These are phyloP conservation scores for Taxillus chinensis DNA, from an alignment of 164 flowering plant genomes.

Conservation along the genomic window DNA sequence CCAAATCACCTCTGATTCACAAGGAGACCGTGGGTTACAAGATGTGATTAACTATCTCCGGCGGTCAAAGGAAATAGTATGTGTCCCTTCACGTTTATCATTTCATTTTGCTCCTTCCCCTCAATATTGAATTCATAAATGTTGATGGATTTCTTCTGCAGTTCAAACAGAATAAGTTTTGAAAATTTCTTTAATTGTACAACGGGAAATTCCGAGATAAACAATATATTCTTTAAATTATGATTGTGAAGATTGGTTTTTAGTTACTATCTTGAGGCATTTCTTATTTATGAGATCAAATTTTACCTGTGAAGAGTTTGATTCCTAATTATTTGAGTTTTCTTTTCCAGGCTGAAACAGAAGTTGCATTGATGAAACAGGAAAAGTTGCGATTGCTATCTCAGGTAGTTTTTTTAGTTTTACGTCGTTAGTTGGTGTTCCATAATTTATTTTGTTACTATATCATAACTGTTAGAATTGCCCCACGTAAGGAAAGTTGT, in stretches of 20 bases:
- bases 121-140: background rate
- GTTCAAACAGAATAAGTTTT: too few species aligned
- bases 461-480: too few species aligned
- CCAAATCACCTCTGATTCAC: conserved; percentile 18
- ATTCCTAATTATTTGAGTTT: background rate
- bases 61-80: conserved; percentile 77
- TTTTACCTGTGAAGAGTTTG: background rate
- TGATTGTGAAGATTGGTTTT: too few species aligned
- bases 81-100: conserved; percentile 5
- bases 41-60: conserved; percentile 68
- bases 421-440: background rate
- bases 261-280: too few species aligned
- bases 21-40: conserved; percentile 55
- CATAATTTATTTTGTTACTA: background rate
- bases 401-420: conserved; percentile 35
- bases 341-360: conserved; percentile 71
- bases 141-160: too few species aligned
- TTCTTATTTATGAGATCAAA: too few species aligned
- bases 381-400: conserved; percentile 78
- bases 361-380: conserved; percentile 76
- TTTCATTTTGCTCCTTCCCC: background rate
- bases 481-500: too few species aligned
- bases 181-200: too few species aligned
- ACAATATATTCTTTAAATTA: too few species aligned
- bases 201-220: too few species aligned